Percentiles rank a stretch among this genome's conserved stretches.
Evolutionary conservation across 2,329 filamentous ascomycete species (phyloP).

Genomic region (Penicillium sp.): DNA sequence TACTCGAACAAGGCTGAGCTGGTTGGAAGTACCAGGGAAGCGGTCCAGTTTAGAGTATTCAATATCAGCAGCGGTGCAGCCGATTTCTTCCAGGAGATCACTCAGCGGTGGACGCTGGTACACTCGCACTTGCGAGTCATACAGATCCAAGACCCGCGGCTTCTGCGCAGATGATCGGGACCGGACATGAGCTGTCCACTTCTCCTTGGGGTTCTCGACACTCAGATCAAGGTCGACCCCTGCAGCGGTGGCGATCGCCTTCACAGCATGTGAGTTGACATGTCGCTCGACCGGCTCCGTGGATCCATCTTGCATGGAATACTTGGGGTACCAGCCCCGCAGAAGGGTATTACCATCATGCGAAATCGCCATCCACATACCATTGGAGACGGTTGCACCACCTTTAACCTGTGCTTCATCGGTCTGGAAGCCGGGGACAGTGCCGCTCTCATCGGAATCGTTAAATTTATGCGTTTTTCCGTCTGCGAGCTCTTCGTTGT

Average conservation of each 20-base stretch:
- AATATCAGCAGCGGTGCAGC: conserved; percentile 34
- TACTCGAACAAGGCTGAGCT: conserved; percentile 68
- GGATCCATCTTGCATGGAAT: conserved; percentile 35
- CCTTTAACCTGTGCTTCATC: conserved; percentile 23
- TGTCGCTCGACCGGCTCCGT: conserved; percentile 42
- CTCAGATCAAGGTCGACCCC: conserved; percentile 72
- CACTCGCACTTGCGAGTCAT: conserved; percentile 45
- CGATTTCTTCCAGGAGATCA: conserved; percentile 36
- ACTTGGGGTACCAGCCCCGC: conserved; percentile 69
- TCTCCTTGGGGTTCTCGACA: conserved; percentile 61
- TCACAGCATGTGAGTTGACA: conserved; percentile 67
- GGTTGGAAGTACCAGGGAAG: conserved; percentile 45
- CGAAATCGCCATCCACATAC: conserved; percentile 46
- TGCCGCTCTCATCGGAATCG: conserved; percentile 6
- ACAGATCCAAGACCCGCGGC: conserved; percentile 43
- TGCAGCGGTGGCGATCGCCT: conserved; percentile 53
- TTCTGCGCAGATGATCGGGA: conserved; percentile 27
- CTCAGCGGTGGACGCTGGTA: conserved; percentile 45
- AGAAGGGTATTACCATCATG: conserved; percentile 69
- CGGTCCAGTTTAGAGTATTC: conserved; percentile 40
- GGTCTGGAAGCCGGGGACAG: conserved; percentile 29
- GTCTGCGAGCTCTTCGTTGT: conserved; percentile 84
- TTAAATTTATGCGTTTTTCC: conserved; percentile 34
- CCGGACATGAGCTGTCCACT: conserved; percentile 55
- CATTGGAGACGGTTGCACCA: conserved; percentile 39